Base-by-base conservation (phyloP, 768 basidiomycete genomes). In the Lactarius pseudohatsudake region DNA sequence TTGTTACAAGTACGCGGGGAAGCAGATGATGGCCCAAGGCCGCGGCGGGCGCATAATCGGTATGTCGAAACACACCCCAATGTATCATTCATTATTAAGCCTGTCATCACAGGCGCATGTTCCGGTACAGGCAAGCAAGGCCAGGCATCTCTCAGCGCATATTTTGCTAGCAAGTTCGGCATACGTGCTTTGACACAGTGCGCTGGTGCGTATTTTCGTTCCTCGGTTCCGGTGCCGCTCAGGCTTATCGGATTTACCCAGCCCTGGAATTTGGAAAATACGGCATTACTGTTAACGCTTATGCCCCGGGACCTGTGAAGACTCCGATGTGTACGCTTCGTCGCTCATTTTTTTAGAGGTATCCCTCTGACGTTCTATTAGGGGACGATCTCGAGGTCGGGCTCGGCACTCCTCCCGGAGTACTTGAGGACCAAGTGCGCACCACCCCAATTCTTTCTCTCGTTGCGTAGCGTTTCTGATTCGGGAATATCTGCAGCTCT, bases 81-180 rank as follows among this genome's bases (percentile, higher is more conserved):
- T 15, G 45, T 11, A 7, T 9, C 15, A 43, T 56, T 69, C 41
- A 41, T 36, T 32, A 1, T 45, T 13, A 53, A 45, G 10, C 26
- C 3, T 30, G 9, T 47, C 16, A n/a, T 64, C 20, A 16, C 30
- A 71, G 70, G 70, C 18, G 69, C 69, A n/a, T 59, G 62, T 13
- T 61, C 57, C 13, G 47, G 28, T 20, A 32, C 66, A 28, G 50
- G 64, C 2, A 61, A 59, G 64, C 30, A 64, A 47, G 65, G 45
- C 38, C 61, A 65, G 36, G 68, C 64, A 57, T 32, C 62, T 28
- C 22, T 70, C 9, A 18, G 66, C 54, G 71, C 75, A 2, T 79
- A 78, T 57, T 64, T 63, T 28, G 74, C 75, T 2, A 72, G 73
- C 15, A 79, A 79, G 62, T 77, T 76, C 50, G 76, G 65, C 18